phyloP scores from a whole-genome alignment of 2,329 filamentous ascomycete genomes.

The Fonsecaea nubica region DNA sequence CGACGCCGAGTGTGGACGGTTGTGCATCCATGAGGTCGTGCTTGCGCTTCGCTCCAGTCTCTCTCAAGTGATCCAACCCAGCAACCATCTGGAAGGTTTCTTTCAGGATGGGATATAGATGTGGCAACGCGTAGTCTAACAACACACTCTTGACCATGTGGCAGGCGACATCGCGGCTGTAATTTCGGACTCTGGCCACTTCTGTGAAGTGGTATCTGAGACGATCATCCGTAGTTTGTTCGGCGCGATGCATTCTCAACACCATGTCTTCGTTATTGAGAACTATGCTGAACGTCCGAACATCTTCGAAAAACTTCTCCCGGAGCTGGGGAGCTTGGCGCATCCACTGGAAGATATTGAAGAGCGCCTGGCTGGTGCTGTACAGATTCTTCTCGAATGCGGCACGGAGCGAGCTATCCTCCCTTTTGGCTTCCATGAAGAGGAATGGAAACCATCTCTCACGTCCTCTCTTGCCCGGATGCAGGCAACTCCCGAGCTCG shows the following conservation, averaged over 20 bases:
- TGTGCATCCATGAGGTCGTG: slow-evolving; percentile 16
- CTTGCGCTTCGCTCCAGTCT: slow-evolving; percentile 21
- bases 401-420: slow-evolving; percentile 17
- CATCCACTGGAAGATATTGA: slow-evolving; percentile 27
- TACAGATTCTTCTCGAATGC: slow-evolving; percentile 22
- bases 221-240: background rate
- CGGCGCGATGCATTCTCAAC: slow-evolving; percentile 14
- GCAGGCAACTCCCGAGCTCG: slow-evolving; percentile 11
- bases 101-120: slow-evolving; percentile 22
- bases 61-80: slow-evolving; percentile 16
- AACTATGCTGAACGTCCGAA: slow-evolving; percentile 21
- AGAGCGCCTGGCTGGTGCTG: slow-evolving; percentile 20
- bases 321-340: slow-evolving; percentile 11
- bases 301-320: slow-evolving; percentile 23
- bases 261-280: slow-evolving; percentile 21
- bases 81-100: slow-evolving; percentile 16
- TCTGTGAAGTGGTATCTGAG: slow-evolving; percentile 17
- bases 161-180: slow-evolving; percentile 19
- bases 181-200: slow-evolving; percentile 17
- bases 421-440: slow-evolving; percentile 23
- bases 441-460: slow-evolving; percentile 20
- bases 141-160: slow-evolving; percentile 23
- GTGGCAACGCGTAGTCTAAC: slow-evolving; percentile 21
- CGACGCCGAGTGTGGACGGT: background rate
- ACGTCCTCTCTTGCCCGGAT: slow-evolving; percentile 14